Evolutionary conservation across 805 yeast genomes (phyloP), one percentile per base, ranked within the genome.

Genomic region (Cyberlindnera maclurae): DNA sequence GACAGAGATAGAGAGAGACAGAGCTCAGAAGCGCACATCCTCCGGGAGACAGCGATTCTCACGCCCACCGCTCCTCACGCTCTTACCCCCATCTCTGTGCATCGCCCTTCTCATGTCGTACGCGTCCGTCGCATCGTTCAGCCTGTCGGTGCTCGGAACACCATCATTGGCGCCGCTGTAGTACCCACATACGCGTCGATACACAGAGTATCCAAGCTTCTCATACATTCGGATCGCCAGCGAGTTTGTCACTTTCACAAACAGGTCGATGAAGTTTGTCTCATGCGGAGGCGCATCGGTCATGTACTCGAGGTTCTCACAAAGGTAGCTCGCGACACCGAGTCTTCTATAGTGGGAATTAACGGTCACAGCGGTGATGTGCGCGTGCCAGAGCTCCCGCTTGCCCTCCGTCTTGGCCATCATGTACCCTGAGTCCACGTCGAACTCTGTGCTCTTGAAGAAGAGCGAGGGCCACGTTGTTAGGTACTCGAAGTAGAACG

Each of bases 351-450:
- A 90, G 37, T 77, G 79, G 11, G 85, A 80, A 42, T 82, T 82
- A 1, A 93, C 82, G 0, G 97, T 88, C 4, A 93, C 96, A 0
- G 98, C 97, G 0, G 97, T 87, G 36, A 93, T 88, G 59, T 93
- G 99, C 1, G 95, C 77, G 55, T 93, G 99, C 96, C 97, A 90
- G 43, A 88, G 93, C 34, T 71, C 75, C 5, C 71, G 76, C 28
- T 67, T 67, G 0, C 98, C 98, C 58, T 93, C 98, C 1, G 95
- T 80, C 59, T 93, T 93, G n/a, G 94, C 97, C 77, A 93, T 77
- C 95, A 93, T 81, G 56, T 83, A 82, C 1, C 89, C 90, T 26
- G 84, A 63, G 5, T 58, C 45, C 43, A 60, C 59, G 0, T 66
- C 60, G 12, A 65, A 53, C 45, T 73, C 79, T 2, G 63, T 64